Percentiles rank a stretch among this genome's conserved stretches.
phyloP scores from a whole-genome alignment of 805 yeast species.

The Blastobotrys americana region DNA sequence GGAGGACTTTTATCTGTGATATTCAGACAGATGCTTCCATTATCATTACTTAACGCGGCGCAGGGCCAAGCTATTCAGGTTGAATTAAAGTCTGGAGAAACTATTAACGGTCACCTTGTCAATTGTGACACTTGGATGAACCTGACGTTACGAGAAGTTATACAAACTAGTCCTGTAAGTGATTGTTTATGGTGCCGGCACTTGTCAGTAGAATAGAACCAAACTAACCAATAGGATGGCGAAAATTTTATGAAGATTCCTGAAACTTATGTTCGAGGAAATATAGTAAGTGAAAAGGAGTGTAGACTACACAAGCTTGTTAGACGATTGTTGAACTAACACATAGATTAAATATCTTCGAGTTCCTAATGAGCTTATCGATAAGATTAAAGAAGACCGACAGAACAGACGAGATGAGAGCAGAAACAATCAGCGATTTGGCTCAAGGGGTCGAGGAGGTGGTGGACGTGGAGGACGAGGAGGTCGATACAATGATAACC shows the following conservation, averaged over 20 bases:
- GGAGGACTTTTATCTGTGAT: no score
- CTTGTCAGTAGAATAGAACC: constrained; percentile 8
- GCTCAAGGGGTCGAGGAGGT: constrained; percentile 16
- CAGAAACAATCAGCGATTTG: constrained; percentile 11
- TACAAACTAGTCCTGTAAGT: constrained; percentile 35
- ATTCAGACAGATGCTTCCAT: constrained; percentile 77
- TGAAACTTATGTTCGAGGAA: constrained; percentile 79
- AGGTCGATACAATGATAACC: constrained; percentile 12
- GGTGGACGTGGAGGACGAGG: constrained; percentile 10
- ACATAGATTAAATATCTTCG: constrained; percentile 35
- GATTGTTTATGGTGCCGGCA: constrained; percentile 4
- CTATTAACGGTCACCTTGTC: constrained; percentile 72
- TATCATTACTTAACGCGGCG: constrained; percentile 82
- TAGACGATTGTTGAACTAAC: background rate
- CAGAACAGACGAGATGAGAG: constrained; percentile 26
- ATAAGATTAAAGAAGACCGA: constrained; percentile 33
- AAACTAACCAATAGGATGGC: constrained; percentile 36
- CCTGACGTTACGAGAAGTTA: constrained; percentile 69
- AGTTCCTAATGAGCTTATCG: constrained; percentile 35
- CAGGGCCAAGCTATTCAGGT: constrained; percentile 82
- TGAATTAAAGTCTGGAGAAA: constrained; percentile 87
- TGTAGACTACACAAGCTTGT: constrained; percentile 15
- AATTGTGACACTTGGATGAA: constrained; percentile 97
- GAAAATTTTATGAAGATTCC: constrained; percentile 54
- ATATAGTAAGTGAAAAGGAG: constrained; percentile 43